These are phyloP conservation scores for Corynascus novoguineensis DNA, from an alignment of 495 filamentous ascomycete genomes.

Conservation along the genomic window DNA sequence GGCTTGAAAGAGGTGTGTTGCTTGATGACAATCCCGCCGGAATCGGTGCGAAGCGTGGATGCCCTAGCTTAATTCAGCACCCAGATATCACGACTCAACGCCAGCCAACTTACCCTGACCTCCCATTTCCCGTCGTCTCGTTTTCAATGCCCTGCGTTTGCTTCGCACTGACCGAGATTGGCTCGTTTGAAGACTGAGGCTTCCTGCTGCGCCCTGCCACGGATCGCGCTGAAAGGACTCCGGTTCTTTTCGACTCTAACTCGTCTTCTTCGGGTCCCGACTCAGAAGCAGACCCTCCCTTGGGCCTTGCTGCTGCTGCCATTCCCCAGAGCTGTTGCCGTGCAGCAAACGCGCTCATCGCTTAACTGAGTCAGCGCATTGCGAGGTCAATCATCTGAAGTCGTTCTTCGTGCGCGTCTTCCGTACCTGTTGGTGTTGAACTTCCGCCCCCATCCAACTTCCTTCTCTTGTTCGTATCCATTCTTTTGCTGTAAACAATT, in stretches of 20 bases:
- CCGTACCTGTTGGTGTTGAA: constrained; percentile 20
- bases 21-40: not conserved
- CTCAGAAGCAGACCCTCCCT: not conserved
- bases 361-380: constrained; percentile 22
- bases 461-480: constrained; percentile 40
- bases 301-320: not conserved
- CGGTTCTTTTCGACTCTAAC: not conserved
- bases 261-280: not conserved
- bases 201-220: constrained; percentile 8
- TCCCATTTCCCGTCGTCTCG: not conserved
- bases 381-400: not conserved
- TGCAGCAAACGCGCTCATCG: constrained; percentile 48
- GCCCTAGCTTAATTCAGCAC: not conserved
- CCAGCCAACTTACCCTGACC: constrained; percentile 8
- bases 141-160: not conserved
- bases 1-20: constrained; percentile 43
- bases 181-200: constrained; percentile 11
- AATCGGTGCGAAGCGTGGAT: not conserved
- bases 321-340: constrained; percentile 36
- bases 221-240: not conserved
- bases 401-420: not conserved
- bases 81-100: not conserved
- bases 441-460: constrained; percentile 32
- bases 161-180: not conserved
- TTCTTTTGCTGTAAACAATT: constrained; percentile 12